phyloP scores from a whole-genome alignment of 768 basidiomycete species.

The Peribolospora baueri region DNA sequence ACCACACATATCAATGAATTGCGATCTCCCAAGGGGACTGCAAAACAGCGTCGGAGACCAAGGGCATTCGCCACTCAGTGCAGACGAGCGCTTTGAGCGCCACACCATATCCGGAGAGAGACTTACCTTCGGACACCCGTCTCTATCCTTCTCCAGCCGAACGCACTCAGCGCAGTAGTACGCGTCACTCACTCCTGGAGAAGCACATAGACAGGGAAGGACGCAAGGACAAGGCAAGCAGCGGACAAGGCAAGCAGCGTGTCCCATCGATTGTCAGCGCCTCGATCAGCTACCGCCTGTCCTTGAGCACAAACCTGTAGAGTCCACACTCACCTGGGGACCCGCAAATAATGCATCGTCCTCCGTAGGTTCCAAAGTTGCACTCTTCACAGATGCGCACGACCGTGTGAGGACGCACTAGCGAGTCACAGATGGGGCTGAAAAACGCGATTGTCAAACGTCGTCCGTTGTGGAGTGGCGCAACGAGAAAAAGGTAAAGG shows the following conservation, averaged over 20 bases:
- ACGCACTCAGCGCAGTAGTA: conserved; percentile 61
- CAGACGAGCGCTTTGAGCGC: too few species aligned
- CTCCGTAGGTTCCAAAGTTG: conserved; percentile 95
- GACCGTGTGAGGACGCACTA: conserved; percentile 91
- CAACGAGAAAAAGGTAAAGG: not conserved
- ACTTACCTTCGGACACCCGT: conserved; percentile 70
- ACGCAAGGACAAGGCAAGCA: not conserved
- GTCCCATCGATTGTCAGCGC: not conserved
- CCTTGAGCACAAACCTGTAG: not conserved
- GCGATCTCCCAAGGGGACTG: too few species aligned
- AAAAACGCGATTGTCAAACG: not conserved
- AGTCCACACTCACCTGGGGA: conserved; percentile 44
- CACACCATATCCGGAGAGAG: too few species aligned
- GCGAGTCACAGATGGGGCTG: conserved; percentile 96
- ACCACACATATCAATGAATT: too few species aligned
- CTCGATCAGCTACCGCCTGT: not conserved
- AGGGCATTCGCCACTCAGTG: too few species aligned
- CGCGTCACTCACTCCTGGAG: conserved; percentile 84
- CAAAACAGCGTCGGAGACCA: too few species aligned
- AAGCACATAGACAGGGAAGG: not conserved
- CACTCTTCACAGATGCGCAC: conserved; percentile 98
- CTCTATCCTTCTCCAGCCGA: conserved; percentile 81
- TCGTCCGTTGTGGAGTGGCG: too few species aligned
- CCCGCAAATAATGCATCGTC: conserved; percentile 91
- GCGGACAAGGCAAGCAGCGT: not conserved